These are phyloP conservation scores for Xerocomus nothofagi DNA, from an alignment of 1,284 basidiomycete genomes.

Conservation along the genomic window DNA sequence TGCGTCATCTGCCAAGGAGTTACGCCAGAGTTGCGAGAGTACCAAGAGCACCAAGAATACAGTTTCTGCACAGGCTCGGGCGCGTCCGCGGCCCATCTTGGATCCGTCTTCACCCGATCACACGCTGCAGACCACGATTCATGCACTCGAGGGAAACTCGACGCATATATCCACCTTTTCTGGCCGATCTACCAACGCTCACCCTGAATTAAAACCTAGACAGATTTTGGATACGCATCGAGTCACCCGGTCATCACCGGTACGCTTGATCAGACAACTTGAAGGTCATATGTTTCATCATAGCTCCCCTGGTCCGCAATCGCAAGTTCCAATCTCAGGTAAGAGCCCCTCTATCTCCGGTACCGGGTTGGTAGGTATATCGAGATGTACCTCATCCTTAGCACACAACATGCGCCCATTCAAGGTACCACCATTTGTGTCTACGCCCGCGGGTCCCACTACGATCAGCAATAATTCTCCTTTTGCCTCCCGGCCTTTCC, in stretches of 20 bases:
- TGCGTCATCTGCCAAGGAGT: not conserved
- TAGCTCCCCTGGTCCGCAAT: constrained; percentile 12
- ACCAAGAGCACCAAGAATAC: not conserved
- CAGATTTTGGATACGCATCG: not conserved
- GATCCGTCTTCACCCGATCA: not conserved
- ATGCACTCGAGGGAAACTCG: not conserved
- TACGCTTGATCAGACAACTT: not conserved
- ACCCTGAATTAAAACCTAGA: not conserved
- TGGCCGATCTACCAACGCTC: not conserved
- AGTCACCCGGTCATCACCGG: constrained; percentile 9
- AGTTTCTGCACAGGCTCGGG: not conserved
- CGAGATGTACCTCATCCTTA: constrained; percentile 7
- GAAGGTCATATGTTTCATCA: not conserved
- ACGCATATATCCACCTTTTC: constrained; percentile 21
- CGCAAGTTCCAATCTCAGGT: constrained; percentile 11
- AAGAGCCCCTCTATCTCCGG: constrained; percentile 5
- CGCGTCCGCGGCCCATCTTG: not conserved
- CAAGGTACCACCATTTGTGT: not conserved
- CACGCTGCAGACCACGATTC: not conserved
- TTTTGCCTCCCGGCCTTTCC: not conserved
- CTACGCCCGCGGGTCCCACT: not conserved
- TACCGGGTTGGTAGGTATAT: constrained; percentile 5
- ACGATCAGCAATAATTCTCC: not conserved
- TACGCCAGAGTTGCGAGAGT: not conserved
- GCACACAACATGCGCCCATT: constrained; percentile 1